Evolutionary conservation across 1,139 yeast species (phyloP), one percentile per base, ranked within the genome.

Genomic region (Debaryomycetaceae sp.): DNA sequence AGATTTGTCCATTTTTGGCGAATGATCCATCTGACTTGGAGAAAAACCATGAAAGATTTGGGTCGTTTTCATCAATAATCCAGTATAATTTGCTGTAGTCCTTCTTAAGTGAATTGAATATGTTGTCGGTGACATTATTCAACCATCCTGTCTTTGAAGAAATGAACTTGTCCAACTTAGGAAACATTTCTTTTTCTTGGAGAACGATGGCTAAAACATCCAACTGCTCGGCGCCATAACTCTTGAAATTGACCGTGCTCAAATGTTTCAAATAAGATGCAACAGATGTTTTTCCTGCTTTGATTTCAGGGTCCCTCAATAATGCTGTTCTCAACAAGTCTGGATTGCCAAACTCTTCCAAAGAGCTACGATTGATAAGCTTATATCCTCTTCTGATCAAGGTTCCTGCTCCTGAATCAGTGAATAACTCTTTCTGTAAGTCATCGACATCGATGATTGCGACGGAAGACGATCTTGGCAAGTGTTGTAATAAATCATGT

Each of bases 371-470:
- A 57, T 84, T 84, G 47, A 85, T 69, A 54, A 93, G 78, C 69
- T 89, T 89, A 72, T 93, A 89, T 50, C 99, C 99, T 67, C 99
- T 83, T 78, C 99, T 86, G 59, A 93, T 90, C 72, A 93, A 78
- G 42, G 99, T 93, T 61, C 99, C 99, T 40, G 99, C 99, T 66
- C 99, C 99, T 13, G 97, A 87, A 64, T 95, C 99, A 42, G 99
- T 93, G 69, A 93, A 93, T 60, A 93, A 80, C 68, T 93, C 99
- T 68, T 91, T 93, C 70, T 95, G 99, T 59, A 93, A 78, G 63
- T 93, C 98, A 58, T 88, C 81, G 40, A 95, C 97, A 55, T 93
- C 88, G 58, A 93, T 93, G 62, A 93, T 93, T 39, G 99, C 99
- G 42, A 93, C 99, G 6, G 98, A 90, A 1, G 97, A 90, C 8